A percentile compares a stretch with the other conserved stretches of the same genome.
Conservation (phyloP, 2,329 filamentous ascomycete species). For the Knoxdaviesia proteae region DNA sequence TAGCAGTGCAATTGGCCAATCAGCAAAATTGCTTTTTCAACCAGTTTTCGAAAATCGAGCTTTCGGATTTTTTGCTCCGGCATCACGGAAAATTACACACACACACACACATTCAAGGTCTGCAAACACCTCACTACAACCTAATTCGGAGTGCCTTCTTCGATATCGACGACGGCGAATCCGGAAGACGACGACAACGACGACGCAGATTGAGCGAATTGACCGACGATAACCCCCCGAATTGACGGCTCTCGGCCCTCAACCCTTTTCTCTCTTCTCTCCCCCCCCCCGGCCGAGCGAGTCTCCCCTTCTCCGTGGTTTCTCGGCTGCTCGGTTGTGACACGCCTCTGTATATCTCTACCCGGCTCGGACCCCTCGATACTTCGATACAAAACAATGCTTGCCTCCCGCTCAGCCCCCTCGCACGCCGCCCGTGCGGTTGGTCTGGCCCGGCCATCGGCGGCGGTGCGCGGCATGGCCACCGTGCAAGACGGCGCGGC, state of each 20-base stretch:
- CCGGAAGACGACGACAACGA: no score
- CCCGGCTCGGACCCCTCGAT: no score
- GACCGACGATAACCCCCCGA: no score
- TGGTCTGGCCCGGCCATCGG: conserved; percentile 16
- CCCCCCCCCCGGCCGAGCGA: conserved; percentile 8
- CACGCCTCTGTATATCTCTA: no score
- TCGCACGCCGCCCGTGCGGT: conserved; percentile 12
- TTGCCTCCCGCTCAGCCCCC: conserved; percentile 22
- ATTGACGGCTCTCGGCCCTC: conserved; percentile 3
- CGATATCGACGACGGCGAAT: no score
- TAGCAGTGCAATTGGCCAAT: conserved; percentile 18
- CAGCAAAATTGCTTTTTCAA: conserved; percentile 8
- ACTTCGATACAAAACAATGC: conserved; percentile 14
- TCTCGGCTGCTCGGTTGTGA: no score
- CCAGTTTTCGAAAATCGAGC: no score
- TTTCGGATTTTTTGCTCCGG: no score
- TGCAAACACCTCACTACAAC: conserved; percentile 8
- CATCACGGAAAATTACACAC: conserved; percentile 5
- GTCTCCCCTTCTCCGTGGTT: no score
- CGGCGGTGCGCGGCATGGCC: conserved; percentile 48
- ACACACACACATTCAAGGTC: conserved; percentile 14
- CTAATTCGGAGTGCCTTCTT: no score
- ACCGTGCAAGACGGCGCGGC: conserved; percentile 51
- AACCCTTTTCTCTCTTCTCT: conserved; percentile 10
- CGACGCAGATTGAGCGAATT: no score